These are phyloP conservation scores for Aquilaria agallochum DNA, from an alignment of 441 rosid genomes.

Conservation along the genomic window DNA sequence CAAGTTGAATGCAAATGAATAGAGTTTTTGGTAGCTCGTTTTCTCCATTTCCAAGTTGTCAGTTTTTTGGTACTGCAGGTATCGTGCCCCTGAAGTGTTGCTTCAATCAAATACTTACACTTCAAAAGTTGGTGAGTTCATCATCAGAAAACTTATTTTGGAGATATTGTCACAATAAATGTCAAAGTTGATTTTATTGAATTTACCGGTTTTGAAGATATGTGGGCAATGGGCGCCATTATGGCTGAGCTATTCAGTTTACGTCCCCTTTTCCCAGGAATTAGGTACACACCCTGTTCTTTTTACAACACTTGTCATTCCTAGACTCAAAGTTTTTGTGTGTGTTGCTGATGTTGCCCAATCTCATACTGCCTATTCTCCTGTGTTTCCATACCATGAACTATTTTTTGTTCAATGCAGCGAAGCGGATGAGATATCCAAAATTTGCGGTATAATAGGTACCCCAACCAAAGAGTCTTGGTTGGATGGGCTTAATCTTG, in stretches of 20 bases:
- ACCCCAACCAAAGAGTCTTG: conserved; percentile 76
- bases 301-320: conserved; percentile 1
- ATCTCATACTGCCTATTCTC: not conserved
- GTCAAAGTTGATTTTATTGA: conserved; percentile 1
- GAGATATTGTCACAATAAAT: not conserved
- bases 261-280: conserved; percentile 93
- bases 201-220: conserved; percentile 41
- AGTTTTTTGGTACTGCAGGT: conserved; percentile 39
- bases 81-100: conserved; percentile 95
- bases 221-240: conserved; percentile 99
- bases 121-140: conserved; percentile 80
- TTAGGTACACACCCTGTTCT: conserved; percentile 41
- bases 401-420: conserved; percentile 34
- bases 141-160: not conserved
- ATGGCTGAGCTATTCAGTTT: conserved; percentile 82
- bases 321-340: not conserved
- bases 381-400: not conserved
- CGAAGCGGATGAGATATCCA: conserved; percentile 94
- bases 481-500: conserved; percentile 87
- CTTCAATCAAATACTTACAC: conserved; percentile 77
- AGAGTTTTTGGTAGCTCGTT: no score
- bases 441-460: conserved; percentile 87
- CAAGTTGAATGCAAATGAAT: no score
- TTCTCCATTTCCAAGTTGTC: no score
- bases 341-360: not conserved